Evolutionary conservation across 345 rosid species (phyloP), one percentile per base, ranked within the genome.

Genomic region (Moringa oleifera): DNA sequence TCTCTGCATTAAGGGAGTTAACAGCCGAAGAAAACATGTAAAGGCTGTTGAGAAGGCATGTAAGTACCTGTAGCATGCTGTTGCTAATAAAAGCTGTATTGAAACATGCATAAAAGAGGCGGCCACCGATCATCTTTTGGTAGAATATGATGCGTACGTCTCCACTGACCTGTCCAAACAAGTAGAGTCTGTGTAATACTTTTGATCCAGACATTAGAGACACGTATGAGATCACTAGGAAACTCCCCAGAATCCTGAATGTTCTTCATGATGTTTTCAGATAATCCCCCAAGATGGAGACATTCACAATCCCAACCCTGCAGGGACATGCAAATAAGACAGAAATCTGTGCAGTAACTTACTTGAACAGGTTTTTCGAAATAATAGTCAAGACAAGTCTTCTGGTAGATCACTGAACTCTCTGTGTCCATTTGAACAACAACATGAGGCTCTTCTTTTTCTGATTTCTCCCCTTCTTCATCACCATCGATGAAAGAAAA

Each of bases 341-440:
- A 61, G n/a, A n/a, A n/a, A n/a, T n/a, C n/a, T n/a, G n/a, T 1
- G 23, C 20, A 46, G 41, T 41, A 49, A 75, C 84, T 80, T 78
- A 89, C 96, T 61, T 51, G 74, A n/a, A 86, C 74, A 64, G 98
- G 96, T 62, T 74, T 84, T 23, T 82, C 81, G 68, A 88, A 90
- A 70, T 73, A 74, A 69, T 79, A 79, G 58, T 90, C 98, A 58
- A 90, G 97, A 68, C 97, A 88, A 22, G 81, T 87, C 68, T 84
- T 90, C 71, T 88, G 83, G 76, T 93, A 88, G 62, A 87, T 75
- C n/a, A 84, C 68, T 24, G 97, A 73, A 64, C 81, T 85, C 69
- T 93, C 96, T 0, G 98, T 93, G 79, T 93, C 98, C 98, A 90
- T 93, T 69, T 93, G 98, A 59, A 90, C 77, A 25, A 90, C 81